phyloP scores from a whole-genome alignment of 73 alveolate genomes.

The Stentor coeruleus region DNA sequence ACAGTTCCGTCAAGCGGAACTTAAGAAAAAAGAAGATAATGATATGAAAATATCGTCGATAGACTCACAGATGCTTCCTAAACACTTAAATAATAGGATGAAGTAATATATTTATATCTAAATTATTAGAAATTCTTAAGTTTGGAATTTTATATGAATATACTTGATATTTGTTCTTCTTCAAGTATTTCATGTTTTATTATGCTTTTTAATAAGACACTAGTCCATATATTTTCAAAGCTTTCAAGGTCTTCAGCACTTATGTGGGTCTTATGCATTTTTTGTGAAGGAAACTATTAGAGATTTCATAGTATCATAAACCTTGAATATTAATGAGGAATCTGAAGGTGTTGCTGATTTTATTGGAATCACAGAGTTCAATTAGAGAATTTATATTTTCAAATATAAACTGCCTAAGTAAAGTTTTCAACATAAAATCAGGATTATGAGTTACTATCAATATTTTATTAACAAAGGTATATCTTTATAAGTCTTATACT shows the following conservation, averaged over 20 bases:
- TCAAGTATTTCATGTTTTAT: background rate
- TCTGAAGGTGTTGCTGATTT: constrained; percentile 53
- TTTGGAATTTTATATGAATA: background rate
- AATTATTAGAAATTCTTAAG: background rate
- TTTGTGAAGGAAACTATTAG: constrained; percentile 52
- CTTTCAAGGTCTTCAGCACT: constrained; percentile 61
- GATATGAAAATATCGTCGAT: no score
- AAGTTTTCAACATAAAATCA: background rate
- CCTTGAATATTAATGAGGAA: constrained; percentile 69
- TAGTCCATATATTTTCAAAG: constrained; percentile 54
- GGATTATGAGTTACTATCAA: constrained; percentile 1
- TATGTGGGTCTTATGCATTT: constrained; percentile 49
- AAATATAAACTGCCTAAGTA: constrained; percentile 36
- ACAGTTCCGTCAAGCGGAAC: no score
- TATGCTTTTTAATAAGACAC: constrained; percentile 3
- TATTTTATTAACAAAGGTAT: background rate
- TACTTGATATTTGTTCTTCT: background rate
- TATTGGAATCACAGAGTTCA: constrained; percentile 41
- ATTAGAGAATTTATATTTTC: constrained; percentile 45
- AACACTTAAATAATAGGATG: no score
- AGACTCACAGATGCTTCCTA: no score
- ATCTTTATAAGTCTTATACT: background rate
- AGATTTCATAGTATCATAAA: constrained; percentile 48
- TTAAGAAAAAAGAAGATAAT: no score
- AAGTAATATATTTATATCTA: no score